These are phyloP conservation scores for Tylopilus sp. DNA, from an alignment of 768 basidiomycete species.

Conservation along the genomic window DNA sequence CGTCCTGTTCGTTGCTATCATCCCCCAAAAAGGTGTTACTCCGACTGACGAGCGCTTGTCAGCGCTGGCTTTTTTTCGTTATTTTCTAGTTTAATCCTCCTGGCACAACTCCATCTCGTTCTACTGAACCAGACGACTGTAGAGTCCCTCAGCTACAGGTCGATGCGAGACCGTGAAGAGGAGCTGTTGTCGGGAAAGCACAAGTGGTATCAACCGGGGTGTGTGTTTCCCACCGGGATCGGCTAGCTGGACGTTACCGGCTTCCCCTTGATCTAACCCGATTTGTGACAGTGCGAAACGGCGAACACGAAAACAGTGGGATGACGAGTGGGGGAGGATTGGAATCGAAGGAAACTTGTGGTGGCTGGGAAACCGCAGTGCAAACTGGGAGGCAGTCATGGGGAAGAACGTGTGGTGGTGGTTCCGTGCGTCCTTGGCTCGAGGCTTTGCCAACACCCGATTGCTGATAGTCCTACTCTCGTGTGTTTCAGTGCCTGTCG, in stretches of 20 bases:
- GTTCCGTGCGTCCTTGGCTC: constrained; percentile 60
- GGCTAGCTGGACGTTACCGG: neutral
- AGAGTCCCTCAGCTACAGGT: constrained; percentile 60
- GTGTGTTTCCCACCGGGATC: constrained; percentile 23
- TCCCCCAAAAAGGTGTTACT: too few species aligned
- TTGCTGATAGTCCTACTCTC: constrained; percentile 4
- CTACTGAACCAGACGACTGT: constrained; percentile 71
- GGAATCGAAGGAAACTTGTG: constrained; percentile 80
- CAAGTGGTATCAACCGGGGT: constrained; percentile 55
- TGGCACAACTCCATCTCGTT: constrained; percentile 61
- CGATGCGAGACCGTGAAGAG: constrained; percentile 64
- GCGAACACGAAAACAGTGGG: constrained; percentile 51
- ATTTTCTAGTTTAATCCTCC: constrained; percentile 59
- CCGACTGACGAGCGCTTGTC: constrained; percentile 8
- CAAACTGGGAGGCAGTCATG: constrained; percentile 83
- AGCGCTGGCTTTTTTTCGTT: constrained; percentile 70
- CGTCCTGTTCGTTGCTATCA: constrained; percentile 55
- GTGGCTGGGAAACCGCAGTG: constrained; percentile 64
- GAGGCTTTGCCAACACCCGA: neutral
- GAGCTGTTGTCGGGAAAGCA: constrained; percentile 47
- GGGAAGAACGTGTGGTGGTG: constrained; percentile 64
- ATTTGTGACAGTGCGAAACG: constrained; percentile 45
- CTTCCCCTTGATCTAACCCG: neutral
- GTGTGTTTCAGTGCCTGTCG: constrained; percentile 42
- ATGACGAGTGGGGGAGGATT: constrained; percentile 77